Conservation (phyloP, 768 basidiomycete genomes). For the Boletus subparvulus region DNA sequence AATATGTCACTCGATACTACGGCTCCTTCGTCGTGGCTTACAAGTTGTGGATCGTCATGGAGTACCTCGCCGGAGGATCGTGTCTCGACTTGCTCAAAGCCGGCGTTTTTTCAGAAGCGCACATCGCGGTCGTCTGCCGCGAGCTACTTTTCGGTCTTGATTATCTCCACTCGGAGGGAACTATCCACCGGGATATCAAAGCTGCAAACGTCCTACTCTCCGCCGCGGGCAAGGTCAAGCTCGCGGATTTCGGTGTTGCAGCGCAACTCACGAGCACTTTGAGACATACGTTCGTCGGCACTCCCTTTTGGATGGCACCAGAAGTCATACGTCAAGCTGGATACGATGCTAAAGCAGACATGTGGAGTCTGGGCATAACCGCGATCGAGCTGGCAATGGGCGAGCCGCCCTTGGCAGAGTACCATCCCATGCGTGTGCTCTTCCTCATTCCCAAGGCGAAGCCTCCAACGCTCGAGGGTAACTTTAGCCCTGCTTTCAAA, state of each 20-base stretch:
- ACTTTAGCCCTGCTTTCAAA: conserved; percentile 84
- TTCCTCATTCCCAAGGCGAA: conserved; percentile 98
- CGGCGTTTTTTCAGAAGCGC: conserved; percentile 85
- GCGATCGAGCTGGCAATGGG: conserved; percentile 98
- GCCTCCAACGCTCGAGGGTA: conserved; percentile 84
- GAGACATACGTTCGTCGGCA: conserved; percentile 96
- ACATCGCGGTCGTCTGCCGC: conserved; percentile 93
- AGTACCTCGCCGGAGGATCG: conserved; percentile 97
- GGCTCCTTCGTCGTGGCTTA: conserved; percentile 96
- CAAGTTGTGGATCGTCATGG: conserved; percentile 99
- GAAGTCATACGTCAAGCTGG: conserved; percentile 97
- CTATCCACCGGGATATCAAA: conserved; percentile 99
- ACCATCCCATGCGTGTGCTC: conserved; percentile 97
- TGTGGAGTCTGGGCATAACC: conserved; percentile 98
- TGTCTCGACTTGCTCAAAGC: conserved; percentile 95
- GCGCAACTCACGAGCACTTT: conserved; percentile 94
- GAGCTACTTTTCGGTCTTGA: conserved; percentile 92
- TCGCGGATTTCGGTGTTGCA: conserved; percentile 98
- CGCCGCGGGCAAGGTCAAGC: conserved; percentile 89
- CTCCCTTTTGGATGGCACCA: conserved; percentile 98
- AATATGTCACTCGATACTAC: conserved; percentile 95
- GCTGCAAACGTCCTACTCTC: conserved; percentile 94
- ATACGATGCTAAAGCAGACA: conserved; percentile 93
- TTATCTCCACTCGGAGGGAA: conserved; percentile 93
- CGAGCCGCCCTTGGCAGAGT: conserved; percentile 93